Evolutionary conservation across 2,329 filamentous ascomycete species (phyloP), one percentile per base, ranked within the genome.

Genomic region (Fusarium solani-melongenae): DNA sequence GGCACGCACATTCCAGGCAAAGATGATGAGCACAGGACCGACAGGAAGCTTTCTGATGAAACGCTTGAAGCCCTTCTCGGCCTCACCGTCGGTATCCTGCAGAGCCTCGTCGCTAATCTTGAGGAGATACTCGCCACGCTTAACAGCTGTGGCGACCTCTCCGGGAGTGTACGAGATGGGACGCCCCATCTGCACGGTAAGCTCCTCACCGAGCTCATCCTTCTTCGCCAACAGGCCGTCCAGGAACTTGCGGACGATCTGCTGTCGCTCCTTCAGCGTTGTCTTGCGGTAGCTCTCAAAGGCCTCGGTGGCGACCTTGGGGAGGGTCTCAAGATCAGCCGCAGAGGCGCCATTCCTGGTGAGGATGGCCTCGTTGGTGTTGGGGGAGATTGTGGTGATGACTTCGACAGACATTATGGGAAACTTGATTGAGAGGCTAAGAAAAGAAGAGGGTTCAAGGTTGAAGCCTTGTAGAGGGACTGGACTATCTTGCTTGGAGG

Each of bases 151-250:
- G 33, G 90, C 85, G 75, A 98, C 88, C 85, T 98, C 96, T 76
- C 91, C 94, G 55, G 89, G 91, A 0, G 94, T 93, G 82, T 96
- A 98, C 39, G 93, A 89, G 78, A 98, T 98, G 36, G 96, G 96
- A 22, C 96, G 89, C 46, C 96, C 96, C 95, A 98, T 98, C 85
- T 98, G 95, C 81, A 94, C 92, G 0, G 95, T 98, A 68, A 98
- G 85, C 82, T 98, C 95, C 75, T 90, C 88, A 7, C 93, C 95
- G 36, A 98, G 87, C 71, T 91, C 93, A 90, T 96, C 92, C 82
- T 95, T 89, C 81, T 91, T 92, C 58, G 91, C 88, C 17, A 85
- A 83, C 31, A 98, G 86, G 6, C 94, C 83, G 71, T 92, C 88
- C 51, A 98, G 85, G 1, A 95, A 95, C 78, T 93, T 94, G 77